A percentile compares a stretch with the other conserved stretches of the same genome.
These are phyloP conservation scores for Cyclotella baltica DNA, from an alignment of 108 stramenopile genomes.

Conservation along the genomic window DNA sequence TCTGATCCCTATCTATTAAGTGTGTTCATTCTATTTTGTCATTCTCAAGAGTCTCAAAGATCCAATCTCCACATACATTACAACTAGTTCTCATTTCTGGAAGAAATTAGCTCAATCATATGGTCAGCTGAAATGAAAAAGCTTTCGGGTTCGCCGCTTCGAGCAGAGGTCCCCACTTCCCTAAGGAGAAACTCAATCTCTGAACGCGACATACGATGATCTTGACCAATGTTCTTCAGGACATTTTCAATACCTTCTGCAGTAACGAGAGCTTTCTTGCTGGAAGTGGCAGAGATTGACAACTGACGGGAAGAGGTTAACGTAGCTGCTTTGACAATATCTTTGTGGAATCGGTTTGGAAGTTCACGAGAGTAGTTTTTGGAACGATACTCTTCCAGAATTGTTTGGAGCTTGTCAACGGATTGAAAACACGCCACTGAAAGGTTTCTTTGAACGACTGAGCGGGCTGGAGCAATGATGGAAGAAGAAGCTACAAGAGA, in stretches of 20 bases:
- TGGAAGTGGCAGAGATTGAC: not conserved
- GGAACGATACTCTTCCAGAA: not conserved
- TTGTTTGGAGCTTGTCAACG: not conserved
- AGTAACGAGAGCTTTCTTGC: not conserved
- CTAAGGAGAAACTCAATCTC: not conserved
- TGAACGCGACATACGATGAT: not conserved
- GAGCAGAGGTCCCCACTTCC: not conserved
- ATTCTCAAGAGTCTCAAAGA: too few species aligned
- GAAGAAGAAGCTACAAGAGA: not conserved
- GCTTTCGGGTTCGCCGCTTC: not conserved
- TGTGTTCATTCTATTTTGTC: too few species aligned
- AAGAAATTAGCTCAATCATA: not conserved
- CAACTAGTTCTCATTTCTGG: too few species aligned
- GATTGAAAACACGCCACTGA: not conserved
- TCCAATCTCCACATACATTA: too few species aligned
- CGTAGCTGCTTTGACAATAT: not conserved
- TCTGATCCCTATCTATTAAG: too few species aligned
- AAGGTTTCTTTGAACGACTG: not conserved
- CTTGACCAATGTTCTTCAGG: not conserved
- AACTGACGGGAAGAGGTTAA: not conserved
- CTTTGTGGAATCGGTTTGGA: not conserved
- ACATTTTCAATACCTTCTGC: slow-evolving; percentile 1
- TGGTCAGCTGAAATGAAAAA: not conserved
- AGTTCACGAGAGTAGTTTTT: too few species aligned
- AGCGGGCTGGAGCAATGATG: not conserved